Evolutionary conservation across 352 stramenopile genomes (phyloP), one percentile per base, ranked within the genome.

Genomic region (Thraustotheca clavata): DNA sequence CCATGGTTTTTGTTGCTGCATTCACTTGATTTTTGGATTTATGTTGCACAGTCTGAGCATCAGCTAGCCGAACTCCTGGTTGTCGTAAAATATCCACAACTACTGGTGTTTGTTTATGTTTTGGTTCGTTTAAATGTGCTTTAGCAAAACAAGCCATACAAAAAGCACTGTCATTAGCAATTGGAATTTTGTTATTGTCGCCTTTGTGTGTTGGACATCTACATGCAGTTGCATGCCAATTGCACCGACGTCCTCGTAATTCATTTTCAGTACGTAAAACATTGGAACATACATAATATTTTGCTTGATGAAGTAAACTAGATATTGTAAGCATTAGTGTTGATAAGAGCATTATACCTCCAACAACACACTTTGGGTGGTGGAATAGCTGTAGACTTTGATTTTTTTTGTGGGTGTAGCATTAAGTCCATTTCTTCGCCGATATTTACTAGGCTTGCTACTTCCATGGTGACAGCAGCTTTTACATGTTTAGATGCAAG

Each of bases 181-280:
- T 73, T 31, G 88, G 74, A 38, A 71, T n/a, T 59, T 59, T 4
- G 71, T 81, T 9, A 62, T 69, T 18, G 86, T 76, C 49, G 83
- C 76, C 32, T 71, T 52, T 62, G 41, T 91, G 82, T 1, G 79
- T 74, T 0, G 36, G 39, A 41, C 68, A 61, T 12, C 34, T n/a
- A 29, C 82, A 91, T 40, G 80, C 75, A 14, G 70, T 69, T 0
- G 65, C 67, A 39, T 91, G 82, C 82, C 79, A 91, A 1, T 67
- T 57, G 32, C 82, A 91, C 57, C 57, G 38, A 4, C 57, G 20
- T 1, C 38, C 0, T 16, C 24, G 31, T 7, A 33, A 34, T 4
- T 54, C 26, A 9, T 35, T 29, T 47, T 31, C 4, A 6, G 48
- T 26, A 35, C 34, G 60, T 33, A 67, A 67, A 3, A 62, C 39